Base-by-base conservation (phyloP, 257 asterid genomes). In the Capsicum rhomboideum region DNA sequence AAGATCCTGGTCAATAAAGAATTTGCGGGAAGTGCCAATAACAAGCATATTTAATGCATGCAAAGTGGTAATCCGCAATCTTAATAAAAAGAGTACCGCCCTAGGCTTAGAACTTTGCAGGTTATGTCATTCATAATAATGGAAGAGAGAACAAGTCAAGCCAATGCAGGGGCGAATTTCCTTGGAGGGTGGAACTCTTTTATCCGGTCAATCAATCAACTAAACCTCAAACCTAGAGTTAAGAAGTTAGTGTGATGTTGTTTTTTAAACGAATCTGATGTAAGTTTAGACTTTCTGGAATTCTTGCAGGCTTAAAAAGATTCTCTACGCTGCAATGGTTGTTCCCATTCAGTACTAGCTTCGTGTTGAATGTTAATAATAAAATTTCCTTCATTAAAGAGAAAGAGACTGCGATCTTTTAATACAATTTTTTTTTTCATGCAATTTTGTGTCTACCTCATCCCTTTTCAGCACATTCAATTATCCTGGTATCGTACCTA, bases 1-100 rank as follows among this genome's bases (percentile, higher is more conserved):
- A 86, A 88, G 53, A 64, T 66, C 84, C 29, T 84, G 56, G n/a
- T 85, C 40, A 84, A 64, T 28, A 31, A 50, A 53, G 55, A 49
- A 71, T 49, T 75, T 50, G 81, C 13, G 4, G 63, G n/a, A 16
- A 49, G n/a, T 49, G 81, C 61, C 61, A 49, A 26, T 50, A 50
- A 50, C 23, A 50, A 49, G 81, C 26, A 74, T 2, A 8, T 49
- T 74, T 46, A 49, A 74, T 50, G 80, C 23, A 49, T 28, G 56
- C 37, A 75, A 49, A 75, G 26, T 49, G 44, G 17, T 75, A 49
- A 49, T 49, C 61, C 26, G 37, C 40, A 75, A 75, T 26, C 61
- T 75, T 16, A 64, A 28, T 14, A 28, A 28, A 13, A 10, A 64
- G 31, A 64, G 42, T 42, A 64, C 20, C 42, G 16, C 16, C 42